These are phyloP conservation scores for Monosporozyma solicola DNA, from an alignment of 805 yeast genomes.

Conservation along the genomic window DNA sequence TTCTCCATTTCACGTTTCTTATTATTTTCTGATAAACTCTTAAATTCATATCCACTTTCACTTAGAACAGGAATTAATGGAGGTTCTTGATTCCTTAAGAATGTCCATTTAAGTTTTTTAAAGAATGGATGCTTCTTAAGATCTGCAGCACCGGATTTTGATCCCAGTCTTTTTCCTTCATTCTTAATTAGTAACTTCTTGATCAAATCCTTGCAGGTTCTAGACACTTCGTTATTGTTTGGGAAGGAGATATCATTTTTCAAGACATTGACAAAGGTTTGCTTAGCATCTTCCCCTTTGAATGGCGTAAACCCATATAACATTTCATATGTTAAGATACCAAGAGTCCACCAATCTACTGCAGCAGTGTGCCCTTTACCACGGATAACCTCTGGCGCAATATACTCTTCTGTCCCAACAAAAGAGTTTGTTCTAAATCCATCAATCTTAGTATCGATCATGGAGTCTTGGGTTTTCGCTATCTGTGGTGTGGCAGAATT, in stretches of 20 bases:
- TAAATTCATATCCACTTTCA: constrained; percentile 43
- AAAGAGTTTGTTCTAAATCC: constrained; percentile 96
- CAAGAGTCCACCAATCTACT: constrained; percentile 99
- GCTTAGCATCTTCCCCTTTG: constrained; percentile 81
- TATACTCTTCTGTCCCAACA: constrained; percentile 98
- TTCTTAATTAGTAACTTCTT: constrained; percentile 80
- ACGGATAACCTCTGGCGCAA: constrained; percentile 95
- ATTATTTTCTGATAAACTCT: constrained; percentile 27
- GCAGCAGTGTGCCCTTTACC: constrained; percentile 98
- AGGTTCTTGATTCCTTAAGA: constrained; percentile 83
- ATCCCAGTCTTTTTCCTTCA: constrained; percentile 81
- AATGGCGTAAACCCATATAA: constrained; percentile 93
- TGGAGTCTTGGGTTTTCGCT: constrained; percentile 27
- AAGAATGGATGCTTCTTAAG: constrained; percentile 86
- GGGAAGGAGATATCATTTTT: constrained; percentile 77
- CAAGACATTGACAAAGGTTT: constrained; percentile 80
- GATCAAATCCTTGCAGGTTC: constrained; percentile 69
- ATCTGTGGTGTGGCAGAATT: constrained; percentile 59
- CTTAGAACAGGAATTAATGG: constrained; percentile 87
- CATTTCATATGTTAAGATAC: constrained; percentile 90
- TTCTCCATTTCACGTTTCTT: constrained; percentile 5
- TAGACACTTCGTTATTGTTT: constrained; percentile 57
- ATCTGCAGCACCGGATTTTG: constrained; percentile 91
- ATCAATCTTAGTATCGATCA: constrained; percentile 83
- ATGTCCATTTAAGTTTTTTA: constrained; percentile 91